These are phyloP conservation scores for Fusarium mexicanum DNA, from an alignment of 2,329 filamentous ascomycete species.

Conservation along the genomic window DNA sequence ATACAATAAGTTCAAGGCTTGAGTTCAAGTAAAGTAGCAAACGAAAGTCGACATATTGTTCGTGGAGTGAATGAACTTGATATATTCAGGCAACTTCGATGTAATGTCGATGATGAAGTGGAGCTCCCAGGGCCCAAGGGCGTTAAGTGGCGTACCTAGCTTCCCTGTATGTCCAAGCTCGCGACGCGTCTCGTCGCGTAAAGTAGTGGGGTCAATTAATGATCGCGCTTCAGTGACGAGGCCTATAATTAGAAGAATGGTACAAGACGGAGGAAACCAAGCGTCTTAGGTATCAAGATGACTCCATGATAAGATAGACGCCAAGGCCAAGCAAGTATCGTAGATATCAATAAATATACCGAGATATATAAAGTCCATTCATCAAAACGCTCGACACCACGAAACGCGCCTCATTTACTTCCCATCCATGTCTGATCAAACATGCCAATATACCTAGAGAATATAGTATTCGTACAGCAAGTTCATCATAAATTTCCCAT, in stretches of 20 bases:
- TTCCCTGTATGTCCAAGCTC: background rate
- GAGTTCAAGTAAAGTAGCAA: background rate
- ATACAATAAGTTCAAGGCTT: background rate
- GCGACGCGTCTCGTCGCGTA: conserved; percentile 42
- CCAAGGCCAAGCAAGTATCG: background rate
- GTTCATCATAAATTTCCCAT: conserved; percentile 33
- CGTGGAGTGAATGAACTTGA: background rate
- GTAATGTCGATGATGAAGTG: conserved; percentile 27
- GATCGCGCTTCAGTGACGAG: background rate
- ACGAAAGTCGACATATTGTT: conserved; percentile 12
- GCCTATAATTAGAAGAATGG: conserved; percentile 9
- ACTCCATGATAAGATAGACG: background rate
- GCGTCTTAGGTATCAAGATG: background rate
- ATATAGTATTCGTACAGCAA: conserved; percentile 30
- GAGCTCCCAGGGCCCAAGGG: conserved; percentile 21
- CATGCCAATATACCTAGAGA: conserved; percentile 12
- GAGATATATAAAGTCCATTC: conserved; percentile 20
- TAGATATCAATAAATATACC: conserved; percentile 10
- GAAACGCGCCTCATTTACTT: conserved; percentile 26
- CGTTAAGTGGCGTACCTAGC: conserved; percentile 31
- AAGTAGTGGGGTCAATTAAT: conserved; percentile 7
- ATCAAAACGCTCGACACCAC: conserved; percentile 9
- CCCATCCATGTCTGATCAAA: conserved; percentile 15
- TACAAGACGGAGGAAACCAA: background rate
- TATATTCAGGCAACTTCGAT: conserved; percentile 12